Percentiles rank a stretch among this genome's conserved stretches.
Conservation (phyloP, 2,329 filamentous ascomycete species). For the Botrytis deweyae region DNA sequence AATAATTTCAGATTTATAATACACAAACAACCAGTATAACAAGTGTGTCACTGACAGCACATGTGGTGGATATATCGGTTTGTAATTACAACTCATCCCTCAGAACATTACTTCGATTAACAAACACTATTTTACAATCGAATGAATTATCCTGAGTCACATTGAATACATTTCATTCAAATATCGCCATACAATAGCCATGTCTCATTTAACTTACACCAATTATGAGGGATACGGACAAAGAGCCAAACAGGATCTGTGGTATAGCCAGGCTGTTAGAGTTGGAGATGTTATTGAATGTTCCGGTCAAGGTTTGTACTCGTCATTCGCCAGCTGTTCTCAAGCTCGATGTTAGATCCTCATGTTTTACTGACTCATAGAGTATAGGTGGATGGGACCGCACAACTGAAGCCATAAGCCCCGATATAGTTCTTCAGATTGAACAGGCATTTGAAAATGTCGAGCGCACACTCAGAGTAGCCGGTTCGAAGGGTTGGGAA, state of each 20-base stretch:
- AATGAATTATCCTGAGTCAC: neutral
- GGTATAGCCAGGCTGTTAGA: conserved; percentile 50
- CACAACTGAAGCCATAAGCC: conserved; percentile 30
- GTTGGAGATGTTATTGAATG: conserved; percentile 49
- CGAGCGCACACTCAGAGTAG: conserved; percentile 50
- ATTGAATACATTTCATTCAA: too few species aligned
- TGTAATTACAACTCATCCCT: neutral
- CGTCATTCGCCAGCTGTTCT: neutral
- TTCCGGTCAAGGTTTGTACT: conserved; percentile 46
- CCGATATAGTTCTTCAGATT: conserved; percentile 47
- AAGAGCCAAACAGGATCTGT: neutral
- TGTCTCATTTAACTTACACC: neutral
- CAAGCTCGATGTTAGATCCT: neutral
- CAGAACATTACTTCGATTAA: neutral
- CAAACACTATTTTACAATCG: neutral
- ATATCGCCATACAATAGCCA: neutral
- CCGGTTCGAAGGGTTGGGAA: conserved; percentile 56
- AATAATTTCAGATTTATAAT: neutral
- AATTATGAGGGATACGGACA: neutral
- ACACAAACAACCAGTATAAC: neutral
- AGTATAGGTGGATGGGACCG: conserved; percentile 41
- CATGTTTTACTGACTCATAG: neutral
- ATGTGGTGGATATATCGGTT: neutral
- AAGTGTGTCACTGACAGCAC: neutral
- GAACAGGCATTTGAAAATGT: conserved; percentile 53